Base-by-base conservation (phyloP, 768 basidiomycete species). In the Ephemerocybe angulata region DNA sequence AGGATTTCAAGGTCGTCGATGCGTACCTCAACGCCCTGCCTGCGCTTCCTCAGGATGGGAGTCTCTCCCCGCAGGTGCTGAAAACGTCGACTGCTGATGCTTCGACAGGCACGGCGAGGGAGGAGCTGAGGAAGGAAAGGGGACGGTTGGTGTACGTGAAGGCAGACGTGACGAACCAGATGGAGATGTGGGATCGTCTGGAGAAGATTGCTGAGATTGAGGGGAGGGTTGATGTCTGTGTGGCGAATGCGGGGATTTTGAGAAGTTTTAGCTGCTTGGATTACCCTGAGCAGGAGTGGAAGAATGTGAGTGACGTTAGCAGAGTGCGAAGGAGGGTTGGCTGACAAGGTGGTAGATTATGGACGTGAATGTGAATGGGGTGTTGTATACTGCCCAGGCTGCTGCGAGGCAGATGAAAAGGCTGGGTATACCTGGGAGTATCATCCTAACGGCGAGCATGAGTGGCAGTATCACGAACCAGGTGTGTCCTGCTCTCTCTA, bases 191-290 rank as follows among this genome's bases (percentile, higher is more conserved):
- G 82, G 76, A 72, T 63, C 62, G 68, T 31, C 72, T 74, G 31
- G 76, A 82, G 63, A 69, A 74, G 55, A 83, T 89, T 38, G 83
- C 74, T 0, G 68, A 79, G 48, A 76, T 74, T 63, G 86, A 88
- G 58, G 81, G 80, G 0, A 70, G 84, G 52, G 65, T 89, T 61
- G 86, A 89, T 62, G 70, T 83, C 17, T 86, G 84, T 57, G 65
- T 87, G 47, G 85, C 86, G 0, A 83, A 83, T 22, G 87, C 87
- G 28, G 87, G 86, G 8, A 79, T 88, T 43, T 60, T 85, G 60
- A 70, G 70, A 2, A 60, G 76, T 44, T 75, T 59, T 24, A 77
- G 78, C 24, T 83, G 82, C 52, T 63, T 86, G 61, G 80, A 85
- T 29, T 86, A 83, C 61, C 71, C 80, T 3, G 83, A 68, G 11